Conservation (phyloP, 2,329 filamentous ascomycete species). For the Hirsutella thompsonii region DNA sequence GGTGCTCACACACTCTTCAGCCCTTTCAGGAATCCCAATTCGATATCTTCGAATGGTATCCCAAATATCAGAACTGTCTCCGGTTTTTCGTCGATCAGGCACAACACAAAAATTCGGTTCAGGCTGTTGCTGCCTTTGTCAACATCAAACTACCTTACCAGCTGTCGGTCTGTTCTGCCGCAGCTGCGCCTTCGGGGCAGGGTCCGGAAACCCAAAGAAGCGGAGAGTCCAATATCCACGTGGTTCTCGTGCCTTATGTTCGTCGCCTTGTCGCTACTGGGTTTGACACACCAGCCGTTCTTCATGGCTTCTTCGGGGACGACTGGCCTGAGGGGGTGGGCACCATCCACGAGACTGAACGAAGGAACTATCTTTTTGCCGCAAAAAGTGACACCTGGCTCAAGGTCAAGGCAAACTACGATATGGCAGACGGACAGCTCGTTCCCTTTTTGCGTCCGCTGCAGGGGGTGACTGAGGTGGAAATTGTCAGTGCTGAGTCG, state of each 20-base stretch:
- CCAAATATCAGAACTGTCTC: slow-evolving; percentile 79
- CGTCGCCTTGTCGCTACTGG: slow-evolving; percentile 83
- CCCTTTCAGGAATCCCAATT: slow-evolving; percentile 39
- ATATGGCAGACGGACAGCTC: slow-evolving; percentile 70
- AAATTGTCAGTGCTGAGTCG: slow-evolving; percentile 71
- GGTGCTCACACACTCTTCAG: slow-evolving; percentile 13
- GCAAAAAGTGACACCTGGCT: slow-evolving; percentile 89
- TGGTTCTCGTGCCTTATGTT: slow-evolving; percentile 65
- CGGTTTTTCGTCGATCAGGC: slow-evolving; percentile 86
- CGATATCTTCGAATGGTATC: slow-evolving; percentile 88
- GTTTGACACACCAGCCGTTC: slow-evolving; percentile 73
- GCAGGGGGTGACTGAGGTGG: slow-evolving; percentile 61
- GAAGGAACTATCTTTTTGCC: slow-evolving; percentile 88
- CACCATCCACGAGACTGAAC: slow-evolving; percentile 73
- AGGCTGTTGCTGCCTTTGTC: slow-evolving; percentile 78
- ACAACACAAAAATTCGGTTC: slow-evolving; percentile 70
- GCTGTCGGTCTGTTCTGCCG: slow-evolving; percentile 28
- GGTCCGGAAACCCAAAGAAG: background rate
- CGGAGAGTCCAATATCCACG: background rate
- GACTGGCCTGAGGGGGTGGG: slow-evolving; percentile 75
- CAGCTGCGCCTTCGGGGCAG: slow-evolving; percentile 4
- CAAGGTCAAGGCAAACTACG: slow-evolving; percentile 79
- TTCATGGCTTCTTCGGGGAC: slow-evolving; percentile 95
- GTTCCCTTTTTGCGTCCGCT: slow-evolving; percentile 80
- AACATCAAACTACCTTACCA: slow-evolving; percentile 90